A percentile compares a stretch with the other conserved stretches of the same genome.
phyloP scores from a whole-genome alignment of 345 rosid species.

The Atalantia buxifolia region DNA sequence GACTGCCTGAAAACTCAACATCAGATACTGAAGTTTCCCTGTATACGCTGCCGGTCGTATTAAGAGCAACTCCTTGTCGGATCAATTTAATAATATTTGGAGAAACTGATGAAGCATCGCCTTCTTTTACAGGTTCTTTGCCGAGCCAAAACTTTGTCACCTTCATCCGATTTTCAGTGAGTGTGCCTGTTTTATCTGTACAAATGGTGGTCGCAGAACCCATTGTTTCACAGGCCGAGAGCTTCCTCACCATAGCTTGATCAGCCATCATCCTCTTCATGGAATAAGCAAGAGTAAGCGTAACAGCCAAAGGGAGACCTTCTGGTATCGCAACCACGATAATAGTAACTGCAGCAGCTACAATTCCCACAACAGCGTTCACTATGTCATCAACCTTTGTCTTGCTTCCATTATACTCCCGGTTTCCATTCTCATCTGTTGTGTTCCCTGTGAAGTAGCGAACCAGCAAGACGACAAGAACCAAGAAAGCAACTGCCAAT shows the following conservation, averaged over 20 bases:
- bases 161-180: constrained; percentile 63
- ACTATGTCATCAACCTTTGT: constrained; percentile 48
- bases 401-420: constrained; percentile 37
- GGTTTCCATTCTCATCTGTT: constrained; percentile 43
- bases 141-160: constrained; percentile 68
- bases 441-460: constrained; percentile 77
- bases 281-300: too few relatives aligned
- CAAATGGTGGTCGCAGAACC: constrained; percentile 77
- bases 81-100: constrained; percentile 38
- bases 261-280: constrained; percentile 82
- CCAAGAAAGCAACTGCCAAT: constrained; percentile 57
- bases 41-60: constrained; percentile 58
- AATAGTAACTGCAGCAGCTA: constrained; percentile 74
- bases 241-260: constrained; percentile 77
- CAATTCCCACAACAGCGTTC: constrained; percentile 50
- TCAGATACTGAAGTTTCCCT: constrained; percentile 29
- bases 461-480: constrained; percentile 48
- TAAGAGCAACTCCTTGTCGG: constrained; percentile 56
- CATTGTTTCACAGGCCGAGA: constrained; percentile 82
- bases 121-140: constrained; percentile 20
- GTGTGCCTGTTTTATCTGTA: constrained; percentile 81
- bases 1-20: constrained; percentile 53
- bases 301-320: constrained; percentile 79
- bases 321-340: constrained; percentile 82
- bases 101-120: constrained; percentile 23